Base-by-base conservation (phyloP, 1,139 yeast species). In the Lodderomyces orthopsilosis region DNA sequence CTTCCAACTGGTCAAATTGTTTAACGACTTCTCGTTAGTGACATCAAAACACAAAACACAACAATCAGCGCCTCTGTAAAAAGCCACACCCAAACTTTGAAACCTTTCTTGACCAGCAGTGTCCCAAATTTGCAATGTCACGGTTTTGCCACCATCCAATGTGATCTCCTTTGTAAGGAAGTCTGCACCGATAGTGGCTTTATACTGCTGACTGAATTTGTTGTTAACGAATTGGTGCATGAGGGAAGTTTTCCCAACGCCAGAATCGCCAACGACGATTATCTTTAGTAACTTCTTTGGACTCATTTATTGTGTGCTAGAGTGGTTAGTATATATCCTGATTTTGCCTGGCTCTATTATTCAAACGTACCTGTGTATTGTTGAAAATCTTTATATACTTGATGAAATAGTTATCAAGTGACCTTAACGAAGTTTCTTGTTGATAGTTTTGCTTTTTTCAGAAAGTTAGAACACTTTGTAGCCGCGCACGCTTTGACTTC, bases 101-200 rank as follows among this genome's bases (percentile, higher is more conserved):
- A 93, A 93, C 54, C 98, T 74, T 66, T 93, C 98, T 70, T 93
- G 98, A 24, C 98, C 98, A 2, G 98, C 98, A 36, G 98, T 93
- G 62, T 93, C 98, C 98, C 98, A 93, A 44, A 93, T 82, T 73
- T 93, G 96, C 74, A 86, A 76, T 23, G 90, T 83, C 10, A 85
- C 91, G 51, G 79, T 77, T 54, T 85, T 81, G 52, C 67, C 67
- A 61, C 84, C 93, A 62, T 93, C 98, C 46, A 93, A 78, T 21
- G 76, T 70, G 46, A 93, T 81, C 59, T 93, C 98, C 63, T 91
- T 91, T 37, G 98, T 93, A 51, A 91, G 74, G 60, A 93, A 93
- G 63, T 93, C 98, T 3, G 98, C 98, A 6, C 98, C 98, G 53
- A 93, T 93, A 17, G 98, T 93, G 23, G 98, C 98, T 62, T 93